Evolutionary conservation across 2,329 filamentous ascomycete genomes (phyloP), one percentile per base, ranked within the genome.

Genomic region (Aspergillus ruber): DNA sequence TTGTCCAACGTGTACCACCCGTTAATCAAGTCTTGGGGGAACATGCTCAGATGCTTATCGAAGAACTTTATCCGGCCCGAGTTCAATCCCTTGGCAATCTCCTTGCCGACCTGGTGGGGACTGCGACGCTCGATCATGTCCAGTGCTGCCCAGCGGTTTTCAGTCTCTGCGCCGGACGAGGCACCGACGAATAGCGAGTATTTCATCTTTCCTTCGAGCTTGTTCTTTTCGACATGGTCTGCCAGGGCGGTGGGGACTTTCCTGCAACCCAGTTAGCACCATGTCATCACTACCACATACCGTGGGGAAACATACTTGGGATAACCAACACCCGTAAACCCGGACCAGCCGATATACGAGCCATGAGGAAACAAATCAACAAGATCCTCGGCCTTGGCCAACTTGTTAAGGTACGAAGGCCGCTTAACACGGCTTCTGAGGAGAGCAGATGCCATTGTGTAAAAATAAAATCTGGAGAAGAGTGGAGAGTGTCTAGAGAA

Each of bases 11-110:
- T 94, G 73, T 94, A 95, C 70, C 78, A 91, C 25, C 87, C 86
- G 66, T 93, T 93, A 67, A 91, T 85, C 55, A 95, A 74, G 65
- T 95, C 89, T 35, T 84, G 79, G 3, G 89, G 89, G 67, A 95
- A 95, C 89, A 94, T 94, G 70, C 85, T 90, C 64, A 95, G 68
- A 73, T 95, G 89, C 74, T 95, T 95, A 68, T 95, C 89, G 65
- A 94, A 95, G 71, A 95, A 95, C 53, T 91, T 83, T 72, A 95
- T 95, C 56, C 85, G 79, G 39, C 89, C 89, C 58, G 85, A 83
- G 68, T 95, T 95, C 72, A 95, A 94, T 8, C 89, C 89, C 74
- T 88, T 91, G 51, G 89, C 82, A 56, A 95, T 95, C 50, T 86
- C 80, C 75, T 94, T 95, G 64, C 89, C 89, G 51, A 95, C 89